These are phyloP conservation scores for Suzukiozyma palmioleophila DNA, from an alignment of 1,139 yeast genomes.

Conservation along the genomic window DNA sequence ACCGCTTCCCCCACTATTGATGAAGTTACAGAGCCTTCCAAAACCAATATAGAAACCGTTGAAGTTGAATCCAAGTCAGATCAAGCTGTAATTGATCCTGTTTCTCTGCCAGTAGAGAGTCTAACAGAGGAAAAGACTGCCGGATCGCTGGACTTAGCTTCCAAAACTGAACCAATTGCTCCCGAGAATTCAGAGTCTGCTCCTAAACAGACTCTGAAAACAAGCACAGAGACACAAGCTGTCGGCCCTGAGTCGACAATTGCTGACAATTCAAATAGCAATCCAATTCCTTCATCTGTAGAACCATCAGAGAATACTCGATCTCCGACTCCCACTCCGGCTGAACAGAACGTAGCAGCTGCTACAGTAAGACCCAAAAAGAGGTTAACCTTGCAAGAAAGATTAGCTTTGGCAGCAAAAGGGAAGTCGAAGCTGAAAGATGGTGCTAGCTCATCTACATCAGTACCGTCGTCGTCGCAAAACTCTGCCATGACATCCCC, in stretches of 20 bases:
- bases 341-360: neutral
- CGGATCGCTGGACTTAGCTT: too few species aligned
- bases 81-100: too few species aligned
- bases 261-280: too few species aligned
- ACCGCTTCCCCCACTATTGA: too few species aligned
- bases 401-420: slow-evolving; percentile 77
- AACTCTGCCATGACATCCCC: slow-evolving; percentile 5
- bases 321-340: neutral
- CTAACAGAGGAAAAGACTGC: too few species aligned
- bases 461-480: slow-evolving; percentile 5
- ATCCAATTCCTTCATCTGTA: neutral
- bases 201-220: neutral
- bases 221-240: too few species aligned
- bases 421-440: slow-evolving; percentile 20
- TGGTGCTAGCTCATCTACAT: slow-evolving; percentile 7
- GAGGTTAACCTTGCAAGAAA: slow-evolving; percentile 68
- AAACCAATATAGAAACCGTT: too few species aligned
- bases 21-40: too few species aligned
- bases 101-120: too few species aligned
- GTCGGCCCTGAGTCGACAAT: too few species aligned
- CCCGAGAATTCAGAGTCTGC: neutral
- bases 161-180: neutral
- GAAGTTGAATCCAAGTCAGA: too few species aligned
- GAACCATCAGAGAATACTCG: neutral
- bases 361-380: slow-evolving; percentile 22